phyloP scores from a whole-genome alignment of 2,329 filamentous ascomycete species.

The Ceratocystis lukuohia region DNA sequence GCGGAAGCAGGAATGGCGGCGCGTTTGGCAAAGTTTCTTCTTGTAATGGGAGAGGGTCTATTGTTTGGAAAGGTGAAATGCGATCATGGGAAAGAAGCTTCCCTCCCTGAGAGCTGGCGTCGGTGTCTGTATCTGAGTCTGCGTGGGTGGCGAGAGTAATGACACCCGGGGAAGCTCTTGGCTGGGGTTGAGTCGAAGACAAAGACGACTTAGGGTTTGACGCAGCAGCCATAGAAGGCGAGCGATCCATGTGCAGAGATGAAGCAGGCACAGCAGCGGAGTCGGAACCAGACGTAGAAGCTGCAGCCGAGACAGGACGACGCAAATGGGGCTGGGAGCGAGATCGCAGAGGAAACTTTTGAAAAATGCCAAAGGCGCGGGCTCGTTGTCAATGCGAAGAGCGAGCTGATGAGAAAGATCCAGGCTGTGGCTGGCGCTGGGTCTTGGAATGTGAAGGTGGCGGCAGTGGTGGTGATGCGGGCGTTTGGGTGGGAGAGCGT shows the following conservation, averaged over 20 bases:
- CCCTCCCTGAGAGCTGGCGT: neutral
- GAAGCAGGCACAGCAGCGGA: neutral
- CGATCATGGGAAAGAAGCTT: neutral
- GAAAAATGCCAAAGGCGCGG: slow-evolving; percentile 17
- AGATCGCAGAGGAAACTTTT: slow-evolving; percentile 15
- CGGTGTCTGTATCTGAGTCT: neutral
- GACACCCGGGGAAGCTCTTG: neutral
- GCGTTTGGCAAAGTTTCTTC: slow-evolving; percentile 7
- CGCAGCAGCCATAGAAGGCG: neutral
- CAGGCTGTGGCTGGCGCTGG: too few relatives aligned
- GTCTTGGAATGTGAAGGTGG: neutral
- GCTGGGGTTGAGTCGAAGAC: neutral
- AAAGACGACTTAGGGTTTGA: neutral
- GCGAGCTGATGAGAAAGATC: neutral
- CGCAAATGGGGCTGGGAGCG: slow-evolving; percentile 15
- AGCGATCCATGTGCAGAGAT: neutral
- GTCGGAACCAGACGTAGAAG: neutral
- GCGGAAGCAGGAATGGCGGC: neutral
- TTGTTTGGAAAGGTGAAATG: neutral
- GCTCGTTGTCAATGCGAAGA: slow-evolving; percentile 18
- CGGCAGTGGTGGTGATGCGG: neutral
- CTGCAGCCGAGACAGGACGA: neutral
- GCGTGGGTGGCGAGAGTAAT: neutral
- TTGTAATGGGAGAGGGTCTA: neutral
- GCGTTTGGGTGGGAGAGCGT: slow-evolving; percentile 3